Evolutionary conservation across 2,329 filamentous ascomycete species (phyloP).

Genomic region (Lecanosticta acicola): DNA sequence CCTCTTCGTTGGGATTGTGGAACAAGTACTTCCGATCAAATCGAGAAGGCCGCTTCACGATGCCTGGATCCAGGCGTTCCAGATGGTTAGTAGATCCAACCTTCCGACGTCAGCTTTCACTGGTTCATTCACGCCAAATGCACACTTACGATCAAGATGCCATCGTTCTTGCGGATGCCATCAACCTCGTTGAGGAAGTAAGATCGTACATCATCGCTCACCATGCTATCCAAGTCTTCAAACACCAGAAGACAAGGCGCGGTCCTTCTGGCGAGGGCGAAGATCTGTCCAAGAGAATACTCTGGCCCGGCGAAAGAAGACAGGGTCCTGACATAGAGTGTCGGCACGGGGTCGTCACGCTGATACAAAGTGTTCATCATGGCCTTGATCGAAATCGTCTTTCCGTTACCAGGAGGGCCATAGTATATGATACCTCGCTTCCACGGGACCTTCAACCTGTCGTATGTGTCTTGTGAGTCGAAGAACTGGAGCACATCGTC

Average conservation of each 20-base stretch:
- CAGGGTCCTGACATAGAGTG: conserved; percentile 56
- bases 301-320: conserved; percentile 51
- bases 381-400: conserved; percentile 66
- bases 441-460: conserved; percentile 60
- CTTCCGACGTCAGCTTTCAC: conserved; percentile 53
- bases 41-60: conserved; percentile 55
- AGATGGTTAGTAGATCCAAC: conserved; percentile 43
- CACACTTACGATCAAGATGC: conserved; percentile 28
- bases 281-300: conserved; percentile 50
- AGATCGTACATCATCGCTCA: conserved; percentile 54
- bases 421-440: conserved; percentile 66
- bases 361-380: conserved; percentile 60
- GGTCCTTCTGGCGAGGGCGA: conserved; percentile 54
- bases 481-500: conserved; percentile 63
- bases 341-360: conserved; percentile 50
- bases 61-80: conserved; percentile 61
- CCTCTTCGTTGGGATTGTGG: conserved; percentile 50
- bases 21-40: conserved; percentile 66
- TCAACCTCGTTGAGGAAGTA: conserved; percentile 72
- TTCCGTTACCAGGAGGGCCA: conserved; percentile 60
- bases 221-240: conserved; percentile 64
- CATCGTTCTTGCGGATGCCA: conserved; percentile 63
- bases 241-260: conserved; percentile 67
- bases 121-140: background rate
- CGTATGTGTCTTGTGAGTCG: conserved; percentile 53